Conservation (phyloP, 768 basidiomycete genomes). For the Inosperma sp. region DNA sequence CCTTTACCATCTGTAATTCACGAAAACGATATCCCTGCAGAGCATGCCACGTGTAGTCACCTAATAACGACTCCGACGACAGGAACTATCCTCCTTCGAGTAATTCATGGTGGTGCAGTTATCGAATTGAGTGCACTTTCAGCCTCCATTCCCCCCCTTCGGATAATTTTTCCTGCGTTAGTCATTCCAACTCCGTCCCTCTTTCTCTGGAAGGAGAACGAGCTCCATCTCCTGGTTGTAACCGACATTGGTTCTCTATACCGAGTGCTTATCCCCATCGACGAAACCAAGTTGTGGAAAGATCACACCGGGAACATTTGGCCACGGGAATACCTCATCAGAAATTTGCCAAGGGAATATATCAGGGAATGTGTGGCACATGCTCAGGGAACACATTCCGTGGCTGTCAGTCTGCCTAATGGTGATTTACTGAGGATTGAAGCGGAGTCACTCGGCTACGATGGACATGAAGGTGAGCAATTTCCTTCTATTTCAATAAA, state of each 20-base stretch:
- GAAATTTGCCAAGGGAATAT: constrained; percentile 40
- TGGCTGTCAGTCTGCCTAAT: constrained; percentile 56
- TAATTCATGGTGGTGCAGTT: constrained; percentile 69
- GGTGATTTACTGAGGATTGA: constrained; percentile 70
- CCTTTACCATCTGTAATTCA: constrained; percentile 43
- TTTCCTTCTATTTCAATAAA: constrained; percentile 12
- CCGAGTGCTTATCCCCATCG: constrained; percentile 62
- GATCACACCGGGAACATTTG: constrained; percentile 49
- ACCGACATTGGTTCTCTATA: constrained; percentile 69
- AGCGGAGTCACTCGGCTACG: constrained; percentile 51
- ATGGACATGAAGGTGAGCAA: constrained; percentile 54
- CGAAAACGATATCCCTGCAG: constrained; percentile 47
- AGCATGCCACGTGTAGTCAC: constrained; percentile 69
- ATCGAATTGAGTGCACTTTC: constrained; percentile 76
- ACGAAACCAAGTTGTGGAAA: constrained; percentile 54
- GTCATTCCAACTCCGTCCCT: constrained; percentile 63
- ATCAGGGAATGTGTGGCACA: constrained; percentile 46
- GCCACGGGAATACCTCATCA: constrained; percentile 65
- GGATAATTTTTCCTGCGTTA: constrained; percentile 72
- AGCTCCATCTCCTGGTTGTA: constrained; percentile 68
- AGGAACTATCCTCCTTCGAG: constrained; percentile 67
- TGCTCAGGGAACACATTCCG: constrained; percentile 60
- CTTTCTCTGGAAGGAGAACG: constrained; percentile 47
- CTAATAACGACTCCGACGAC: constrained; percentile 52
- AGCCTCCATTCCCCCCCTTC: constrained; percentile 57